Evolutionary conservation across 2,329 filamentous ascomycete genomes (phyloP), one percentile per base, ranked within the genome.

Genomic region (Ophiostoma pallidulum): DNA sequence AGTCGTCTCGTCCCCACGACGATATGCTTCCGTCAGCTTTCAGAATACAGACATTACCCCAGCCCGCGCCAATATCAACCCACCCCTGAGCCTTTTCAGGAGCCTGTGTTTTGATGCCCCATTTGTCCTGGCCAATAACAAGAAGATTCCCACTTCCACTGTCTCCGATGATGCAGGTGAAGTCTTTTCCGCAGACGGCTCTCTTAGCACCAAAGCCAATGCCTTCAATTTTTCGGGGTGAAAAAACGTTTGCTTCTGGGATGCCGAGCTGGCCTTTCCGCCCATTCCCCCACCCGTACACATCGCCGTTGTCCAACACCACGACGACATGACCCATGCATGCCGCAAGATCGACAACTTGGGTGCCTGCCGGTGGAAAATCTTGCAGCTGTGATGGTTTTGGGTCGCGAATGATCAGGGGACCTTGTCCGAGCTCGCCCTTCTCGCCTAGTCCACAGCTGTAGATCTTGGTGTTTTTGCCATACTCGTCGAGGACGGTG

Each of bases 231-330:
- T 71, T 80, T 9, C 75, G 69, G 5, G 88, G 88, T 14, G 58
- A 59, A 65, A 75, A 73, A 2, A 82, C 61, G 24, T 80, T 60
- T 6, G 66, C 69, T 24, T 67, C 66, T 0, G 74, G 73, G 36
- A 69, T 64, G 1, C 89, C 90, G 1, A 94, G 67, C 62, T 98
- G 91, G 0, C 86, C 86, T 60, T 95, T 92, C 20, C 88, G 77
- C 13, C 85, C 83, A 57, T 80, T 86, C 0, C 92, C 92, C 91
- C 91, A 97, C 3, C 88, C 90, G 61, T 85, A 94, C 2, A 82
- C 81, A 14, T 84, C 74, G 0, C 90, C 91, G 59, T 84, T 83
- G 37, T 75, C 75, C 4, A 94, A 65, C 0, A 96, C 75, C 2
- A 70, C 78, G 14, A 94, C 76, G 0, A 80, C 79, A 60, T 98